A percentile compares a stretch with the other conserved stretches of the same genome.
Conservation (phyloP, 441 rosid species). For the Adansonia madagascariensis region DNA sequence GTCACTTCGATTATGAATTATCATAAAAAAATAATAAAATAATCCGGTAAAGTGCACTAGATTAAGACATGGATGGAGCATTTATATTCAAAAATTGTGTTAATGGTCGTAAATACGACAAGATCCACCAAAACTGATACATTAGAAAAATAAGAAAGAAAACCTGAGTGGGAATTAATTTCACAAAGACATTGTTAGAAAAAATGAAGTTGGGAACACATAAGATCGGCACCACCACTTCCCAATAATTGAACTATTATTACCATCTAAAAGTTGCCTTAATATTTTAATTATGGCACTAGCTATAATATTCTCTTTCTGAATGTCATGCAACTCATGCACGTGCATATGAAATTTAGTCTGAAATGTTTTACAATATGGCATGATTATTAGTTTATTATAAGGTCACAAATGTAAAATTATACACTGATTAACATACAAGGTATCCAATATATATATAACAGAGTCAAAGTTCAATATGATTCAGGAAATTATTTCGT, state of each 20-base stretch:
- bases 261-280: constrained; percentile 48
- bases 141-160: constrained; percentile 31
- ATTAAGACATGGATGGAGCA: background rate
- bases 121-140: constrained; percentile 36
- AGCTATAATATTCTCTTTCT: background rate
- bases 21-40: background rate
- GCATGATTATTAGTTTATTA: background rate
- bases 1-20: background rate
- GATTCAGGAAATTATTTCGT: background rate
- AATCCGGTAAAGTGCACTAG: background rate
- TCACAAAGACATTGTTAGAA: constrained; percentile 24
- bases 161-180: constrained; percentile 30
- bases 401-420: too few species aligned
- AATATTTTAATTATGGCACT: constrained; percentile 19
- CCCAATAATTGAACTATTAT: constrained; percentile 62
- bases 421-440: background rate
- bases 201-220: constrained; percentile 32
- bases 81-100: constrained; percentile 13
- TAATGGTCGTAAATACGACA: constrained; percentile 40
- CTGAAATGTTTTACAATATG: background rate
- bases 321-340: constrained; percentile 10
- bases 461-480: background rate
- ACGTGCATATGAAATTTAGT: background rate
- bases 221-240: constrained; percentile 39
- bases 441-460: background rate